These are phyloP conservation scores for Thielaviopsis punctulata DNA, from an alignment of 2,329 filamentous ascomycete species.

Conservation along the genomic window DNA sequence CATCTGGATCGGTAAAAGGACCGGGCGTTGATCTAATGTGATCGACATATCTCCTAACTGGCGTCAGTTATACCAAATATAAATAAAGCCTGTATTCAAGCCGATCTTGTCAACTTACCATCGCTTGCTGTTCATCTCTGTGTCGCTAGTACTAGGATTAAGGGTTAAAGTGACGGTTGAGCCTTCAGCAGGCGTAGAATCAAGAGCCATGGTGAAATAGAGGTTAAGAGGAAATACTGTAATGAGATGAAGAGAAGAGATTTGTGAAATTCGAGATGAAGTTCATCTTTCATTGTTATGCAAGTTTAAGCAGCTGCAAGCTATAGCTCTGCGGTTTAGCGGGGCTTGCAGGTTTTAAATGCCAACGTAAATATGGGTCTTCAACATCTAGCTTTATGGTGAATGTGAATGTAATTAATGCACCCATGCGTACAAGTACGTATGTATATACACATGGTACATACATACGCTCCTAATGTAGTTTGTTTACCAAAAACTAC, in stretches of 20 bases:
- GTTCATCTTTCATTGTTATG: too few relatives aligned
- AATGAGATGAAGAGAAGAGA: too few relatives aligned
- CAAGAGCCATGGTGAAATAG: neutral
- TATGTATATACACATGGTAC: too few relatives aligned
- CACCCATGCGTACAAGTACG: too few relatives aligned
- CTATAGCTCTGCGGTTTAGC: conserved; percentile 1
- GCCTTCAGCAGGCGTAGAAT: neutral
- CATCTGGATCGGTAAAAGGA: conserved; percentile 58
- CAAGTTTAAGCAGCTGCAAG: too few relatives aligned
- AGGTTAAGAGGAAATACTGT: neutral
- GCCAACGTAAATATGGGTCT: neutral
- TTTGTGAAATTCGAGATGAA: neutral
- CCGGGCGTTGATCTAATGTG: conserved; percentile 59
- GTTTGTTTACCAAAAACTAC: too few relatives aligned
- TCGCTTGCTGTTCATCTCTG: neutral
- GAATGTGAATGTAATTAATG: too few relatives aligned
- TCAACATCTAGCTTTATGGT: neutral
- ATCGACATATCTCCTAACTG: conserved; percentile 63
- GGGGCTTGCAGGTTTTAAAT: neutral
- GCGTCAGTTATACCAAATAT: conserved; percentile 12
- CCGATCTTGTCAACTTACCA: neutral
- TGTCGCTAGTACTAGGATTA: neutral
- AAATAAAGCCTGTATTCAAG: neutral
- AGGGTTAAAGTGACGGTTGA: conserved; percentile 8
- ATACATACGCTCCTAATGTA: too few relatives aligned